Base-by-base conservation (phyloP, 2,329 filamentous ascomycete genomes). In the Exophiala oligosperma region DNA sequence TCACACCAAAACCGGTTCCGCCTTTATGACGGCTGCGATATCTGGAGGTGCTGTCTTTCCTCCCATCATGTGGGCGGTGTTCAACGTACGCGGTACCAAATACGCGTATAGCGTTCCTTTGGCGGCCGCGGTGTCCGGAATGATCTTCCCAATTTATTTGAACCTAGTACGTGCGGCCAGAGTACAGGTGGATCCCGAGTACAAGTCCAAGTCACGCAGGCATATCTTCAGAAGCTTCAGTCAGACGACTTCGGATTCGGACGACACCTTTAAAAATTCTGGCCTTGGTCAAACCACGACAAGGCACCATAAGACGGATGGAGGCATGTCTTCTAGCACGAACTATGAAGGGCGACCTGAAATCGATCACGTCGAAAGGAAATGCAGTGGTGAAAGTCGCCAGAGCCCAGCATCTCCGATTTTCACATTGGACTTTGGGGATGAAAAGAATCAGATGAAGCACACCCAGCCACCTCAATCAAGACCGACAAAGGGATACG, bases 1-100 rank as follows among this genome's bases (percentile, higher is more conserved):
- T 12, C 79, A 84, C 66, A 86, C 83, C 14, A 86, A 85, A 65
- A 76, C 80, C 32, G 84, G 80, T 5, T 76, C 79, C 5, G 77
- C 79, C 0, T 64, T 83, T 2, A 69, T 87, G 46, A 81, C 82
- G 0, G 76, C 79, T 8, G 79, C 81, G 3, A 80, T 84, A 43
- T 76, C 76, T 17, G 81, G 81, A 8, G 84, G 82, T 1, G 78
- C 77, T 1, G 73, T 79, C 32, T 81, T 85, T 56, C 80, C 83
- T 0, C 82, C 82, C 7, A 79, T 85, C 55, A 77, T 81, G 61
- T 67, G 64, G 63, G 77, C 76, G 0, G 76, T 79, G 6, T 68
- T 70, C 4, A 69, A 76, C 7, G 64, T 67, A 0, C 68, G 71
- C 2, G 74, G 76, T 23, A 67, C 75, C 1, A 72, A 74, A 17